Conservation (phyloP, 202 grass and related monocot genomes). For the Eragrostis tef region DNA sequence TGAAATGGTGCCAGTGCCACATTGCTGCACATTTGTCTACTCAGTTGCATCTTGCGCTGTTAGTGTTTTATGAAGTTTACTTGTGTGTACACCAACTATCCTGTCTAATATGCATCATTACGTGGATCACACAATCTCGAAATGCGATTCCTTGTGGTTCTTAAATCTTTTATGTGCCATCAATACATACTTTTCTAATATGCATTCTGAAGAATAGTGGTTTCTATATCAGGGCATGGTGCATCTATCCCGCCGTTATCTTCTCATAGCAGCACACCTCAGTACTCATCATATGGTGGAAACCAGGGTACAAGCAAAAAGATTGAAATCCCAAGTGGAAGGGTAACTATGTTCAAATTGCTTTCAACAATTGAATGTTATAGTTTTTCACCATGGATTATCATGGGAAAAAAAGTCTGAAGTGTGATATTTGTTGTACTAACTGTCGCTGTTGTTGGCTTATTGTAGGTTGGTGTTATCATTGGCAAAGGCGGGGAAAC, state of each 20-base stretch:
- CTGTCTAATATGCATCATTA: neutral
- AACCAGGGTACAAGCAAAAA: slow-evolving; percentile 81
- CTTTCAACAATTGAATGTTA: neutral
- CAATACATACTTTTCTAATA: neutral
- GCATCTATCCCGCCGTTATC: slow-evolving; percentile 57
- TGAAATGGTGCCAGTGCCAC: neutral
- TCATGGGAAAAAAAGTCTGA: neutral
- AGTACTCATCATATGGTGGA: slow-evolving; percentile 78
- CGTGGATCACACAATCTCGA: neutral
- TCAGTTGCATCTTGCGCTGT: neutral
- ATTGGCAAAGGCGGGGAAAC: slow-evolving; percentile 97
- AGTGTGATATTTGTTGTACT: neutral
- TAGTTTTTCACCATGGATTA: neutral
- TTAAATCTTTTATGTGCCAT: neutral
- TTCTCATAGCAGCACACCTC: slow-evolving; percentile 60
- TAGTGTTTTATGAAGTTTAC: neutral
- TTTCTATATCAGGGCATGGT: slow-evolving; percentile 52
- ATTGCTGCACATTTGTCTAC: neutral
- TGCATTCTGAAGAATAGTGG: neutral
- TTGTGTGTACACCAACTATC: neutral
- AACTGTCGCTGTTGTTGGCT: slow-evolving; percentile 1
- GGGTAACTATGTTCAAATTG: slow-evolving; percentile 51
- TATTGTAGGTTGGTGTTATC: slow-evolving; percentile 83
- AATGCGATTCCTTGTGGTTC: neutral
- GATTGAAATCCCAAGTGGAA: slow-evolving; percentile 92